Evolutionary conservation across 2,329 filamentous ascomycete species (phyloP).

Genomic region (Colletotrichum destructivum): DNA sequence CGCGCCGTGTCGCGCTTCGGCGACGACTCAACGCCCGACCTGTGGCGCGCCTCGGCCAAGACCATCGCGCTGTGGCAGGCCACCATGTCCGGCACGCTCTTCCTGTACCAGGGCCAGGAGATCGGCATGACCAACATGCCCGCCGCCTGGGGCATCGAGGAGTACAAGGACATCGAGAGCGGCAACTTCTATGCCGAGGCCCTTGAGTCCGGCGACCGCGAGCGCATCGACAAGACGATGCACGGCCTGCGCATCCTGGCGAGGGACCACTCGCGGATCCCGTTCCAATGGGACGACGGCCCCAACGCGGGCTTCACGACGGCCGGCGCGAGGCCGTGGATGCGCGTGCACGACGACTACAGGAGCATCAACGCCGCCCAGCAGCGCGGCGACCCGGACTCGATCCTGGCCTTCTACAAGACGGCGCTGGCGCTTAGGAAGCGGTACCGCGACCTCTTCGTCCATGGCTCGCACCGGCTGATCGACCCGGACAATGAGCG

Average conservation of each 20-base stretch:
- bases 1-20: conserved; percentile 71
- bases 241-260: conserved; percentile 70
- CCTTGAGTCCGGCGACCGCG: conserved; percentile 51
- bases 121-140: conserved; percentile 74
- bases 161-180: conserved; percentile 70
- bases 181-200: conserved; percentile 66
- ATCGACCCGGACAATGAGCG: conserved; percentile 64
- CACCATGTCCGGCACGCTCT: conserved; percentile 68
- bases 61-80: conserved; percentile 66
- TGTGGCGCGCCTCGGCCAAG: conserved; percentile 64
- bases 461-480: conserved; percentile 73
- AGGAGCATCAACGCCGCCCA: conserved; percentile 67
- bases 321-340: conserved; percentile 70
- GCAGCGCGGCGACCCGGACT: conserved; percentile 61
- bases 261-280: conserved; percentile 75
- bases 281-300: conserved; percentile 75
- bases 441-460: conserved; percentile 70
- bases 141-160: conserved; percentile 63
- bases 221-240: conserved; percentile 62
- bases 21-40: conserved; percentile 58
- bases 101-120: conserved; percentile 74
- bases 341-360: conserved; percentile 75
- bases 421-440: conserved; percentile 66
- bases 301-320: conserved; percentile 74
- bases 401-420: conserved; percentile 74